Percentiles rank a stretch among this genome's conserved stretches.
Conservation (phyloP, 129 eudicot species). For the Flaveria brownii region DNA sequence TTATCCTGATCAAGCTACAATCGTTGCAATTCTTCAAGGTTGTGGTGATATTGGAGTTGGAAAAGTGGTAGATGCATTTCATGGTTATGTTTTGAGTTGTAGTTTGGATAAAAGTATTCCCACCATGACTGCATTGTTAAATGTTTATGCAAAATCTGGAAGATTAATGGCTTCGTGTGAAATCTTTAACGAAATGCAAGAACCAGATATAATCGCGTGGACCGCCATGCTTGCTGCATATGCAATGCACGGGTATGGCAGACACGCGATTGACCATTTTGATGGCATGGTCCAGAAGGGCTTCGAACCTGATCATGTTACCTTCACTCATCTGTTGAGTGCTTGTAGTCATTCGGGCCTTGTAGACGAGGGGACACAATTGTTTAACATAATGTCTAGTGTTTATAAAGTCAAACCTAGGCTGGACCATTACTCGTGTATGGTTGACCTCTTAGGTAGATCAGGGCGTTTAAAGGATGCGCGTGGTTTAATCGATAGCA, state of each 20-base stretch:
- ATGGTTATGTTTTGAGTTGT: slow-evolving; percentile 37
- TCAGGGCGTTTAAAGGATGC: slow-evolving; percentile 50
- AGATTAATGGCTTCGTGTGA: slow-evolving; percentile 35
- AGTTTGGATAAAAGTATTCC: slow-evolving; percentile 38
- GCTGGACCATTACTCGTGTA: slow-evolving; percentile 59
- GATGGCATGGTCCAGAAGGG: slow-evolving; percentile 44
- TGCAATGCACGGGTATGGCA: slow-evolving; percentile 53
- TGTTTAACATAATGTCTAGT: slow-evolving; percentile 38
- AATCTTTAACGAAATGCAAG: slow-evolving; percentile 37
- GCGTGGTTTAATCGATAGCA: slow-evolving; percentile 31
- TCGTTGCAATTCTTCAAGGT: slow-evolving; percentile 46
- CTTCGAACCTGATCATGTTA: slow-evolving; percentile 56
- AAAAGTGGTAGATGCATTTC: slow-evolving; percentile 39
- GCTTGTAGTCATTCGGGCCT: slow-evolving; percentile 65
- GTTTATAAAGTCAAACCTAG: slow-evolving; percentile 43
- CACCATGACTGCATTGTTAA: slow-evolving; percentile 38
- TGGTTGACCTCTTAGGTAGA: slow-evolving; percentile 56
- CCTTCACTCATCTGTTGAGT: slow-evolving; percentile 56
- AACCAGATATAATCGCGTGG: slow-evolving; percentile 51
- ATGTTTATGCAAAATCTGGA: slow-evolving; percentile 46
- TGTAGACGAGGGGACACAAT: slow-evolving; percentile 46
- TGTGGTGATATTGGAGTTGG: slow-evolving; percentile 43
- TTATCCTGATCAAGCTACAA: slow-evolving; percentile 52
- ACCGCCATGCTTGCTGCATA: slow-evolving; percentile 53
- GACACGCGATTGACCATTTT: slow-evolving; percentile 46